Conservation (phyloP, 805 yeast species). For the Yarrowia sp. region DNA sequence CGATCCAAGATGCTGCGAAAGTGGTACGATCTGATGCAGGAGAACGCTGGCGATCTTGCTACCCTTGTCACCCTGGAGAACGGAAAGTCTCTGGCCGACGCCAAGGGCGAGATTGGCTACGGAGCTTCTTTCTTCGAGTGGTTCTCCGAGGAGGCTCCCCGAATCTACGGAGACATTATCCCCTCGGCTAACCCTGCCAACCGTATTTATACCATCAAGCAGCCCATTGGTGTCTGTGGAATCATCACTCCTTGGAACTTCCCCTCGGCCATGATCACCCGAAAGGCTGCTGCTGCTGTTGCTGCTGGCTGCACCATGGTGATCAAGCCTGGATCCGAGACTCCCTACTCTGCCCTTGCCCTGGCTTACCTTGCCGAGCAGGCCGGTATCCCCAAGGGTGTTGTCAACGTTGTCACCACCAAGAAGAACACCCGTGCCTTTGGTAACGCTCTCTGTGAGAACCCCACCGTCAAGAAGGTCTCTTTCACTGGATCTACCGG, state of each 20-base stretch:
- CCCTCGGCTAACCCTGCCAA: slow-evolving; percentile 58
- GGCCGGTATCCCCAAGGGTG: slow-evolving; percentile 78
- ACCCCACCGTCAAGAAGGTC: slow-evolving; percentile 64
- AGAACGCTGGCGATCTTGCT: slow-evolving; percentile 71
- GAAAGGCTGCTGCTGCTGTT: slow-evolving; percentile 76
- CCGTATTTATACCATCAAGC: slow-evolving; percentile 65
- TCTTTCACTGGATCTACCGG: slow-evolving; percentile 82
- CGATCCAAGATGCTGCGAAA: slow-evolving; percentile 61
- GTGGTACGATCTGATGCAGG: slow-evolving; percentile 61
- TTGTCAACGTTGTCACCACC: slow-evolving; percentile 65
- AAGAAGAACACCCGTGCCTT: slow-evolving; percentile 50
- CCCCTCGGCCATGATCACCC: slow-evolving; percentile 78
- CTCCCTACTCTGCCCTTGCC: slow-evolving; percentile 77
- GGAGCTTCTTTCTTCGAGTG: slow-evolving; percentile 85
- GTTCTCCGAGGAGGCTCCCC: slow-evolving; percentile 80
- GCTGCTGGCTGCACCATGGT: slow-evolving; percentile 84
- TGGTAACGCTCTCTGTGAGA: slow-evolving; percentile 65
- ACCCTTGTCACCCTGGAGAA: slow-evolving; percentile 69
- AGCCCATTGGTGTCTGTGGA: slow-evolving; percentile 85
- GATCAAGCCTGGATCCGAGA: slow-evolving; percentile 77
- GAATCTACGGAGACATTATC: slow-evolving; percentile 70
- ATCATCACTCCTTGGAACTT: slow-evolving; percentile 86
- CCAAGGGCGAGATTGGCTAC: slow-evolving; percentile 70
- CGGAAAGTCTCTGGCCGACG: slow-evolving; percentile 75
- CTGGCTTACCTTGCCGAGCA: slow-evolving; percentile 63